These are phyloP conservation scores for Hericium alpestre DNA, from an alignment of 768 basidiomycete genomes.

Conservation along the genomic window DNA sequence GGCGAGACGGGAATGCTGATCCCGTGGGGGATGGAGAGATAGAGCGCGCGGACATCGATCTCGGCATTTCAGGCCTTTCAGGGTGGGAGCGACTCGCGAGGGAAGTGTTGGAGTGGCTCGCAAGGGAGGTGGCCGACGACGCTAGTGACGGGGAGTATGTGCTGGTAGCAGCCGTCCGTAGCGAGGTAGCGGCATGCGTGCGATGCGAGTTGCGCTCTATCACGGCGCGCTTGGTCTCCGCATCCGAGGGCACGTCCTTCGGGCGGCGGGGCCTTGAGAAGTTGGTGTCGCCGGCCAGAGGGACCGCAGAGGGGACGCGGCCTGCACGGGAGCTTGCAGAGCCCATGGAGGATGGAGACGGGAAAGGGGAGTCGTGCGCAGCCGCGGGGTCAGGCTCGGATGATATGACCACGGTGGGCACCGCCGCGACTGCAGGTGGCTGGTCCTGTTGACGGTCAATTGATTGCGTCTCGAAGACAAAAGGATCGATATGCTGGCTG, in stretches of 20 bases:
- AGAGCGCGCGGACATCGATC: not conserved
- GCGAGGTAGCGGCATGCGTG: constrained; percentile 8
- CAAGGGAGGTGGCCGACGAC: not conserved
- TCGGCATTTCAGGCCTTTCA: not conserved
- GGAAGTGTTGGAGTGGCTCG: too few species aligned
- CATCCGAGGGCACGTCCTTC: constrained; percentile 25
- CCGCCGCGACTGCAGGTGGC: too few species aligned
- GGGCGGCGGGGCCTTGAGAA: constrained; percentile 56
- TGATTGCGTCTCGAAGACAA: constrained; percentile 7
- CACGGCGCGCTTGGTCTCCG: constrained; percentile 30
- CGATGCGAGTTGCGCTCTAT: constrained; percentile 50
- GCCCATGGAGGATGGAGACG: constrained; percentile 14
- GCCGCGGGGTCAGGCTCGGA: constrained; percentile 20
- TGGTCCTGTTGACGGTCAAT: not conserved
- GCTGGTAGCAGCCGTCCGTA: not conserved
- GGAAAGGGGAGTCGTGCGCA: not conserved
- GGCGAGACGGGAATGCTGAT: not conserved
- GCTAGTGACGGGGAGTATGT: constrained; percentile 1
- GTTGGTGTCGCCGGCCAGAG: constrained; percentile 38
- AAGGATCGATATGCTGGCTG: constrained; percentile 9
- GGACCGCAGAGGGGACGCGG: constrained; percentile 34
- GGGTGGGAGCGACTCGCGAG: not conserved
- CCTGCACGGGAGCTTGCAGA: constrained; percentile 13
- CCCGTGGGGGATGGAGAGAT: not conserved
- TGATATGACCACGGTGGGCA: constrained; percentile 50